Percentiles rank a stretch among this genome's conserved stretches.
These are phyloP conservation scores for Emmonsia crescens DNA, from an alignment of 2,329 filamentous ascomycete species.

Conservation along the genomic window DNA sequence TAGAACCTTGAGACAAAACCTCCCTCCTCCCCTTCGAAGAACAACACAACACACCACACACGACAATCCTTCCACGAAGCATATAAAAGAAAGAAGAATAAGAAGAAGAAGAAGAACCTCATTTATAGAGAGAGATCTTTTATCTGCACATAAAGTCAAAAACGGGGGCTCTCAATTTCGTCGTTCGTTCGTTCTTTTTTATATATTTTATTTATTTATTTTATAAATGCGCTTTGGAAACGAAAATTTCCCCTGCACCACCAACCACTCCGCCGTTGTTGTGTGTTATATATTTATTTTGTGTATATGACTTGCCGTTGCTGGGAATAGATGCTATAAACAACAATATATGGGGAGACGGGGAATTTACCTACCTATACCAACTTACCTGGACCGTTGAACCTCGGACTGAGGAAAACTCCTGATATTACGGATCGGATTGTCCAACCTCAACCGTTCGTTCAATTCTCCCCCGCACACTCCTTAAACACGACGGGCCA, in stretches of 20 bases:
- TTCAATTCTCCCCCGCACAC: background rate
- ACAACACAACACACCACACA: background rate
- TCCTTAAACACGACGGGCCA: background rate
- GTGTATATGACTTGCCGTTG: background rate
- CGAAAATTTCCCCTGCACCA: background rate
- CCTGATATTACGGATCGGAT: background rate
- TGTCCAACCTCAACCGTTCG: background rate
- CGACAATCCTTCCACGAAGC: background rate
- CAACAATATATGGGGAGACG: background rate
- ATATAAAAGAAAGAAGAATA: background rate
- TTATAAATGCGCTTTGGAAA: too few relatives aligned
- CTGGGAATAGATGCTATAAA: background rate
- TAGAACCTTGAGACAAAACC: background rate
- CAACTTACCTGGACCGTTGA: background rate
- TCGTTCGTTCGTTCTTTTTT: background rate
- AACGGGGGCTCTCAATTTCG: background rate
- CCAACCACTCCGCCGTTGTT: background rate
- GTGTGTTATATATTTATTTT: background rate
- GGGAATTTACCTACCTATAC: background rate
- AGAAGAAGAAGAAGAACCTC: background rate
- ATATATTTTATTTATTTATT: background rate
- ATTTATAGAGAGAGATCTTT: background rate
- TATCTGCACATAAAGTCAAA: background rate
- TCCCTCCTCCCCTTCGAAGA: background rate
- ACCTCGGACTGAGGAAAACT: background rate